Evolutionary conservation across 495 filamentous ascomycete species (phyloP), one percentile per base, ranked within the genome.

Genomic region (Aspergillus saccharolyticus): DNA sequence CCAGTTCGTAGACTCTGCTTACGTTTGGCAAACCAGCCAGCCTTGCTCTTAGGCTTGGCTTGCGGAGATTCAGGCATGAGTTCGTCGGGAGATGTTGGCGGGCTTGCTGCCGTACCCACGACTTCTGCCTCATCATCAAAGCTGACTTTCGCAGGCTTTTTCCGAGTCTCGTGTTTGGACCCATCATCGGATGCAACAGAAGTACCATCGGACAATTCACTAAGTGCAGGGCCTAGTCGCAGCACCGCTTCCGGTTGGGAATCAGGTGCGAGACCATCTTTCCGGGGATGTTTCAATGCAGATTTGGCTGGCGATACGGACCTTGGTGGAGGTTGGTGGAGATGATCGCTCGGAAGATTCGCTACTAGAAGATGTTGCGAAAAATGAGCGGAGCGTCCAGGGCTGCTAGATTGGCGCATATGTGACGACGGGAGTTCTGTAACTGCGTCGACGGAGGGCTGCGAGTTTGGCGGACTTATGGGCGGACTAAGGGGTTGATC

Each of bases 241-340:
- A 68, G 54, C 42, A 56, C 59, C 4, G 59, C 39, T 14, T 57
- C 54, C 15, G 54, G 33, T 44, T 65, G 64, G 19, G 74, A 58
- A 28, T 78, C 73, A 4, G 80, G 78, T 2, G 81, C 83, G 12
- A 78, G 70, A 3, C 80, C 77, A 16, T 66, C 72, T 5, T 74
- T 71, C 9, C 88, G 80, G 19, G 84, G 74, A 44, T 83, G 78
- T 61, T 96, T 96, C 63, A 96, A 61, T 0, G 91, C 91, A 15
- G 91, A 93, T 66, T 96, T 96, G 4, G 82, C 85, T 21, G 91
- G 91, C 0, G 91, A 96, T 1, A 89, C 74, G 0, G 91, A 91
- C 49, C 91, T 80, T 18, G 87, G 83, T 16, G 88, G 89, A 21
- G 91, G 91, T 49, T 86, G 78, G 66, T 96, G 90, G 57, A 81